Conservation (phyloP, 2,329 filamentous ascomycete genomes). For the Fonsecaea multimorphosa region DNA sequence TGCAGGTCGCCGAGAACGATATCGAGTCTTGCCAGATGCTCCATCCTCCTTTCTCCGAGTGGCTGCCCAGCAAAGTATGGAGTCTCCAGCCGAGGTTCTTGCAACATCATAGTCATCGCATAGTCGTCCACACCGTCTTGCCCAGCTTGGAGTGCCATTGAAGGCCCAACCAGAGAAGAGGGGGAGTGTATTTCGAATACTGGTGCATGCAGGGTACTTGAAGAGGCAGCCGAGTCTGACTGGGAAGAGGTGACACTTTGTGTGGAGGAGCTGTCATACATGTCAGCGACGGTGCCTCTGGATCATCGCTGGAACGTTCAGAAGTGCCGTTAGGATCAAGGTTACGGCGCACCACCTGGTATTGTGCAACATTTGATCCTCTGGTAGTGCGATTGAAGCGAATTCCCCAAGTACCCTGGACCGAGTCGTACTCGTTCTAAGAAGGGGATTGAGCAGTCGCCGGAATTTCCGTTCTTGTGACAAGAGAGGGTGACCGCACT, state of each 20-base stretch:
- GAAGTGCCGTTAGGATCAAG: neutral
- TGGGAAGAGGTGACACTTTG: neutral
- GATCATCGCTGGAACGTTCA: neutral
- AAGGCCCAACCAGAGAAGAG: neutral
- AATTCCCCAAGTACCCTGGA: neutral
- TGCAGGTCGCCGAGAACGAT: conserved; percentile 1
- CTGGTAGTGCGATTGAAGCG: neutral
- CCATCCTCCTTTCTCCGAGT: neutral
- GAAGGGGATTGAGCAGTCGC: neutral
- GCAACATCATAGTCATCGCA: neutral
- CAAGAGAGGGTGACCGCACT: neutral
- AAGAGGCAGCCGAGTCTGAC: neutral
- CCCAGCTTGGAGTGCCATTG: neutral
- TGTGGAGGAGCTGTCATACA: conserved; percentile 6
- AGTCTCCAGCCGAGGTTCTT: neutral
- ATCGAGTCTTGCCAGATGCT: neutral
- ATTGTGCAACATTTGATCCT: neutral
- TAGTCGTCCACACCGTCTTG: neutral
- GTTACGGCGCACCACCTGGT: neutral
- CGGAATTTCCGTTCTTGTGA: neutral
- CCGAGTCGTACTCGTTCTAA: neutral
- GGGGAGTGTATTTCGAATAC: neutral
- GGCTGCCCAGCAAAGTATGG: neutral
- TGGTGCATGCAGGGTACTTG: neutral
- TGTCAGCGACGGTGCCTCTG: neutral